Base-by-base conservation (phyloP, 2,329 filamentous ascomycete genomes). In the Colletotrichum agaves region DNA sequence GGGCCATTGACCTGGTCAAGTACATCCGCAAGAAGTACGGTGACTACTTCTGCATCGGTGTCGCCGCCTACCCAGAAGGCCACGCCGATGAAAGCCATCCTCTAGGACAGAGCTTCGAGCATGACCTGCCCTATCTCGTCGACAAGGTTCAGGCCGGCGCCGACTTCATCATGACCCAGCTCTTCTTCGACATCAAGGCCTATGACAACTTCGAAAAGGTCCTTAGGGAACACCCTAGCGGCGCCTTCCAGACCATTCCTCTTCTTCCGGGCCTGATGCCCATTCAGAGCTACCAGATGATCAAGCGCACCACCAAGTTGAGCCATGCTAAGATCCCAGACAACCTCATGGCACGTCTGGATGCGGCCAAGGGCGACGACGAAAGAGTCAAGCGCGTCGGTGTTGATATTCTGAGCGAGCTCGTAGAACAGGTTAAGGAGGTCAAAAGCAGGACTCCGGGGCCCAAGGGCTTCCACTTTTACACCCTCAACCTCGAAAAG, bases 111-210 rank as follows among this genome's bases (percentile, higher is more conserved):
- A 88, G 85, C 72, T 75, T 90, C 41, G 93, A 97, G 74, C 87
- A 92, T 70, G 96, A 99, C 79, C 81, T 99, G 67, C 93, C 94
- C 0, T 97, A 92, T 74, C 84, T 99, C 61, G 88, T 97, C 11
- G 94, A 97, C 72, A 99, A 99, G 85, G 91, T 91, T 1, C 85
- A 91, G 73, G 96, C 96, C 3, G 96, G 96, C 1, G 96, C 94
- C 57, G 94, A 98, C 80, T 99, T 99, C 76, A 92, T 99, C 79
- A 97, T 99, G 93, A 98, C 96, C 1, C 96, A 99, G 79, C 85
- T 99, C 8, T 98, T 98, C 80, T 99, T 97, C 78, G 94, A 98
- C 76, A 87, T 94, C 23, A 85, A 92, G 3, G 93, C 93, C 17
- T 99, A 97, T 76, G 87, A 90, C 62, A 83, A 83, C 37, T 98